phyloP scores from a whole-genome alignment of 2,329 filamentous ascomycete species.

The Sphaerostilbella broomeana region DNA sequence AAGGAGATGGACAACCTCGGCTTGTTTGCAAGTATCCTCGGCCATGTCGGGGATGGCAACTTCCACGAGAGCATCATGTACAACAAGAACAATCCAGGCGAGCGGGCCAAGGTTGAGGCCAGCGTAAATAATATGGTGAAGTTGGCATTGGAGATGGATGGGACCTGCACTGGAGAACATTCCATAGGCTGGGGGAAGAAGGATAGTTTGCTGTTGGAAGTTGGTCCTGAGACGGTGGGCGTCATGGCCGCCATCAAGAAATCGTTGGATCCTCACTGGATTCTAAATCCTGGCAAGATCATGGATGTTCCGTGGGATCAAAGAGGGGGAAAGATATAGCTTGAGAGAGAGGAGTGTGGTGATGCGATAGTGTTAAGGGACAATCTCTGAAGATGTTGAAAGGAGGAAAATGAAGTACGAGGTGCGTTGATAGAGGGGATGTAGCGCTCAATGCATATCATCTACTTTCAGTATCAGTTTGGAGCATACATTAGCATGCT shows the following conservation, averaged over 20 bases:
- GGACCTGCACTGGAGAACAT: slow-evolving; percentile 86
- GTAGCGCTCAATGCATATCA: no score
- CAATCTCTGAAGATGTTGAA: no score
- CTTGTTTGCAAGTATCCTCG: slow-evolving; percentile 79
- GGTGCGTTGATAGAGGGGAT: no score
- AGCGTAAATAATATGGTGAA: slow-evolving; percentile 88
- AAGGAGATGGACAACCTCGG: slow-evolving; percentile 82
- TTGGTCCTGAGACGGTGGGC: slow-evolving; percentile 71
- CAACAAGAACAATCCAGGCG: slow-evolving; percentile 59
- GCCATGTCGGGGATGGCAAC: slow-evolving; percentile 89
- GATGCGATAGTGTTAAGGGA: no score
- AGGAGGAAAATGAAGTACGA: no score
- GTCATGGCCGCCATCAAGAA: slow-evolving; percentile 81
- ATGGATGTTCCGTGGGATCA: slow-evolving; percentile 56
- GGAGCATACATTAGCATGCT: no score
- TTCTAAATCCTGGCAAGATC: slow-evolving; percentile 90
- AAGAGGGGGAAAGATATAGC: slow-evolving; percentile 7
- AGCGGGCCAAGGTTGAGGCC: slow-evolving; percentile 68
- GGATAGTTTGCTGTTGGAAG: slow-evolving; percentile 67
- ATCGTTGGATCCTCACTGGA: slow-evolving; percentile 78
- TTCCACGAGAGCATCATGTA: slow-evolving; percentile 94
- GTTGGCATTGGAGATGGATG: slow-evolving; percentile 88
- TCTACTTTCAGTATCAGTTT: no score
- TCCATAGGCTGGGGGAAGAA: slow-evolving; percentile 84
- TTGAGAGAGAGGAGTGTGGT: no score